Evolutionary conservation across 2,329 filamentous ascomycete species (phyloP), one percentile per base, ranked within the genome.

Genomic region (Fusarium sp.): DNA sequence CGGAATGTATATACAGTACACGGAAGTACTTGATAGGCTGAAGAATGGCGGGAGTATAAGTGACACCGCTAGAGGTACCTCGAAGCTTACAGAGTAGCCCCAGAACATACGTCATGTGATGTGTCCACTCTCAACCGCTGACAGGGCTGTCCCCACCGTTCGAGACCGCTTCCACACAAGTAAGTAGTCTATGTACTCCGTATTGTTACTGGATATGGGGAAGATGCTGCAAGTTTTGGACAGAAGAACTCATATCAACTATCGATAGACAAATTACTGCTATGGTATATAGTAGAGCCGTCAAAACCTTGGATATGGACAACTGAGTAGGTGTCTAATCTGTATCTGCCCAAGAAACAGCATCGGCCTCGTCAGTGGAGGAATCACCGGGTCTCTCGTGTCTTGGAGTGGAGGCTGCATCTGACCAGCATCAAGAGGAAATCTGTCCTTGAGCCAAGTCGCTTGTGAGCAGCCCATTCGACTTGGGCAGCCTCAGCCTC

Each of bases 91-190:
- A 33, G n/a, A n/a, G n/a, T n/a, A n/a, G n/a, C 13, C 6, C 29
- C 29, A 11, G 31, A 49, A 15, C 29, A 43, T 61, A 68, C 65
- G 65, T 68, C 65, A 68, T 68, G 65, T 68, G 65, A 68, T 68
- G 49, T 53, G 58, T 49, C 56, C 56, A 64, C 61, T 61, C 43
- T n/a, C 19, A 19, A 19, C 4, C 19, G 61, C 43, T 65, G 36
- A 42, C 37, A 61, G 44, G 35, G 49, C 33, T 44, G 25, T 21
- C 61, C 56, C 57, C 57, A 49, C 48, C 19, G 51, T 50, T 49
- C 37, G 29, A 29, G 53, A 48, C 33, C 29, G 31, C 32, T 23
- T 19, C 29, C 29, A 49, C 42, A 19, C 4, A 19, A 19, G 19
- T 19, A 19, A n/a, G n/a, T n/a, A n/a, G n/a, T n/a, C n/a, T n/a